Conservation (phyloP, 129 eudicot genomes). For the Flaveria linearis region DNA sequence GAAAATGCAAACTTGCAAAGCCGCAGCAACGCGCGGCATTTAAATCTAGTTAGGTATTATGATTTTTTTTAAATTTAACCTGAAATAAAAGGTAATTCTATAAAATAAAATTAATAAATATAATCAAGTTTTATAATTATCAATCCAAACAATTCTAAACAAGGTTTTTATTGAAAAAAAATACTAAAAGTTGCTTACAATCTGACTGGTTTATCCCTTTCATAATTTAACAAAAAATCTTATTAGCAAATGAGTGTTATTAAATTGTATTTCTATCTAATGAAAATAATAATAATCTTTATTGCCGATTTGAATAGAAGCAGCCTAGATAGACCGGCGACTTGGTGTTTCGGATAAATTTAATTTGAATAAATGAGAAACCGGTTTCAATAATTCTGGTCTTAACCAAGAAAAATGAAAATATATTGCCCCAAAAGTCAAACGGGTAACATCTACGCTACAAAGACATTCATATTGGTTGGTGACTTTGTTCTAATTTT, state of each 20-base stretch:
- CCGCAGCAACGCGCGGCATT: too few species aligned
- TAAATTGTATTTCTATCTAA: not conserved
- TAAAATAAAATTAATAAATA: too few species aligned
- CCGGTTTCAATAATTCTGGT: constrained; percentile 18
- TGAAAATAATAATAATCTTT: not conserved
- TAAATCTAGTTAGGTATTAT: too few species aligned
- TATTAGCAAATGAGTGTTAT: not conserved
- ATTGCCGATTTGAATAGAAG: constrained; percentile 7
- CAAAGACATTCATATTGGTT: constrained; percentile 13
- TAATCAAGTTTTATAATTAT: too few species aligned
- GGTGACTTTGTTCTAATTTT: not conserved
- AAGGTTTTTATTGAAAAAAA: too few species aligned
- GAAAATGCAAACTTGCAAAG: too few species aligned
- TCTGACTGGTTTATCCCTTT: not conserved
- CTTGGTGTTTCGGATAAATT: constrained; percentile 1
- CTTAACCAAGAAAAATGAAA: constrained; percentile 4
- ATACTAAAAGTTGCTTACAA: too few species aligned
- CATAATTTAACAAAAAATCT: not conserved
- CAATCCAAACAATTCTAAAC: too few species aligned
- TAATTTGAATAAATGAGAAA: constrained; percentile 25
- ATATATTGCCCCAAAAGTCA: constrained; percentile 25
- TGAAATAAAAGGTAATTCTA: too few species aligned
- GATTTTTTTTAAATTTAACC: too few species aligned
- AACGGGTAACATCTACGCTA: constrained; percentile 26
- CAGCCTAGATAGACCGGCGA: constrained; percentile 27